Evolutionary conservation across 2,329 filamentous ascomycete species (phyloP), one percentile per base, ranked within the genome.

Genomic region (Annulohypoxylon truncatum): DNA sequence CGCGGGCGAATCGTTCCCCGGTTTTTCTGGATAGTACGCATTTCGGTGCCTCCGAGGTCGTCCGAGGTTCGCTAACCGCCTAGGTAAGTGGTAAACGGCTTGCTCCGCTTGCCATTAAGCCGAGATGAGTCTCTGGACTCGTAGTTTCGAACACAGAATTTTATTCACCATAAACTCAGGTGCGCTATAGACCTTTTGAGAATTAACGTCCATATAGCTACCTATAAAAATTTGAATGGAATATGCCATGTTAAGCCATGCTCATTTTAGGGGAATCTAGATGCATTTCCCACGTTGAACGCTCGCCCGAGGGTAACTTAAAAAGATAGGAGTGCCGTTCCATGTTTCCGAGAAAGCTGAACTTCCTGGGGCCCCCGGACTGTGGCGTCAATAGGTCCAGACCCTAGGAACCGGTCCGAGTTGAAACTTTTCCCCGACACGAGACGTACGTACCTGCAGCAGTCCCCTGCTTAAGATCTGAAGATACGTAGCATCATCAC

Each of bases 401-500:
- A 50, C 64, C 59, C 60, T 57, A 61, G 63, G 52, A 69, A 61
- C 63, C 56, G 63, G 53, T 55, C 64, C 62, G 60, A 65, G 67
- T 71, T 71, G 67, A 74, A 70, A 72, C 72, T 69, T 66, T 63
- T 59, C 61, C 71, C 66, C 65, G 67, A 69, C 66, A 70, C 68
- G 64, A 67, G 63, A 67, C 61, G 73, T 75, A 75, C 71, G 73
- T 75, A 75, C 73, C 73, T 75, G 73, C 73, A 72, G 71, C 61
- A 67, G 31, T 51, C 69, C 72, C 72, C 69, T 73, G 72, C 57
- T 48, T 60, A 52, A 62, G 71, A 72, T 74, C 73, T 74, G 52
- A 33, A 56, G 47, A 61, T 57, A 59, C 33, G 56, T 57, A 58
- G 33, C 47, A 61, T 64, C 38, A 54, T 48, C 42, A 55, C 52